Evolutionary conservation across 148 eudicot species (phyloP).

Genomic region (Persicaria maculosa): DNA sequence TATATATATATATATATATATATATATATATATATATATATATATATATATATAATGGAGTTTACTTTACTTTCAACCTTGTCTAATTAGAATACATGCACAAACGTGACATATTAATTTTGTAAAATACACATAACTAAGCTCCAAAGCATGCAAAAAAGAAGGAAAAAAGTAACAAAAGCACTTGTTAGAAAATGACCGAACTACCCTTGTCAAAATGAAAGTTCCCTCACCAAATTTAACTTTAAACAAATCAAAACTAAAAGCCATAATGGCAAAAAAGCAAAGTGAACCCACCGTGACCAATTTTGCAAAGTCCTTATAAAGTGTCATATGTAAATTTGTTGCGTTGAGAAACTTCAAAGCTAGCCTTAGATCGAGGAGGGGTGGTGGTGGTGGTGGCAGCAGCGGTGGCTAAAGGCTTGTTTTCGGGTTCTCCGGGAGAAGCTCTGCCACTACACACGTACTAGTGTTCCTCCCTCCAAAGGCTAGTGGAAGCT

Average conservation of each 20-base stretch:
- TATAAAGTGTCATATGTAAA: conserved; percentile 1
- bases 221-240: not conserved
- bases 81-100: conserved; percentile 4
- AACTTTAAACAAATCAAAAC: not conserved
- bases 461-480: not conserved
- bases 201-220: not conserved
- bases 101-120: conserved; percentile 3
- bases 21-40: not conserved
- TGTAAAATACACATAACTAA: not conserved
- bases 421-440: conserved; percentile 2
- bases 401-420: conserved; percentile 1
- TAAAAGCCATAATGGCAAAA: not conserved
- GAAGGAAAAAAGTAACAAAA: not conserved
- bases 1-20: not conserved
- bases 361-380: not conserved
- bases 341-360: not conserved
- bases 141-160: not conserved
- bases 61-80: not conserved
- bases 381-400: not conserved
- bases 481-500: not conserved
- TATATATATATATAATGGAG: not conserved
- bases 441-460: not conserved
- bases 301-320: not conserved
- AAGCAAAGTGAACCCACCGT: not conserved
- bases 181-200: conserved; percentile 2